Percentiles rank a stretch among this genome's conserved stretches.
Evolutionary conservation across 176 grass and related monocot genomes (phyloP).

Genomic region (Eragrostis curvula): DNA sequence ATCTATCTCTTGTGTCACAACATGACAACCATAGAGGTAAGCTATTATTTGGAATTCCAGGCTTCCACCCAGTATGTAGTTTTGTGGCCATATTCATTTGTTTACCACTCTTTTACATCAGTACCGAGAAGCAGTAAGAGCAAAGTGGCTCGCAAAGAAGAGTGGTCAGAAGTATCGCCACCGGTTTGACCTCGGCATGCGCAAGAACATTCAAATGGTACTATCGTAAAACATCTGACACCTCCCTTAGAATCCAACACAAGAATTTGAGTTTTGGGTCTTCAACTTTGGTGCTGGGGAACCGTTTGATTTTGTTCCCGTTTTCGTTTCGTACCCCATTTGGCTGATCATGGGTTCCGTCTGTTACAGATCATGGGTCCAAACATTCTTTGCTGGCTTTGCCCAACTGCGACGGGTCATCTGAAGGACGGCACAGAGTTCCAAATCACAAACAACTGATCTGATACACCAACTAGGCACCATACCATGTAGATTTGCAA

Average conservation of each 20-base stretch:
- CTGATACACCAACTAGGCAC: background rate
- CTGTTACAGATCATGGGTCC: slow-evolving; percentile 77
- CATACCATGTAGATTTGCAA: background rate
- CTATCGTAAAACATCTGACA: background rate
- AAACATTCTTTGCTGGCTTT: slow-evolving; percentile 86
- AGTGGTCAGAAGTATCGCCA: slow-evolving; percentile 90
- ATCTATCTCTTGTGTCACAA: slow-evolving; percentile 86
- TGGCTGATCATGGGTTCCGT: slow-evolving; percentile 17
- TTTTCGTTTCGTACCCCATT: background rate
- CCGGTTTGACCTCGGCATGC: slow-evolving; percentile 71
- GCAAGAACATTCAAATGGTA: slow-evolving; percentile 88
- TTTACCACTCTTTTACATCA: slow-evolving; percentile 27
- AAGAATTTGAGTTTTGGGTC: background rate
- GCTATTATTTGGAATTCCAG: slow-evolving; percentile 19
- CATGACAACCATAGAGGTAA: slow-evolving; percentile 96
- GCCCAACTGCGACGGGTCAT: slow-evolving; percentile 65
- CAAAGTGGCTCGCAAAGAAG: slow-evolving; percentile 93
- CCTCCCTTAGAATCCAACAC: background rate
- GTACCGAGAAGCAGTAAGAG: slow-evolving; percentile 77
- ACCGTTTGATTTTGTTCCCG: background rate
- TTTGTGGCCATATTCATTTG: slow-evolving; percentile 17
- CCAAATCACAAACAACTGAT: slow-evolving; percentile 69
- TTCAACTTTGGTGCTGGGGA: background rate
- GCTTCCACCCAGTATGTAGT: slow-evolving; percentile 6
- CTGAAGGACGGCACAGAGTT: slow-evolving; percentile 84